Evolutionary conservation across 257 asterid species (phyloP).

Genomic region (Ilex asprella): DNA sequence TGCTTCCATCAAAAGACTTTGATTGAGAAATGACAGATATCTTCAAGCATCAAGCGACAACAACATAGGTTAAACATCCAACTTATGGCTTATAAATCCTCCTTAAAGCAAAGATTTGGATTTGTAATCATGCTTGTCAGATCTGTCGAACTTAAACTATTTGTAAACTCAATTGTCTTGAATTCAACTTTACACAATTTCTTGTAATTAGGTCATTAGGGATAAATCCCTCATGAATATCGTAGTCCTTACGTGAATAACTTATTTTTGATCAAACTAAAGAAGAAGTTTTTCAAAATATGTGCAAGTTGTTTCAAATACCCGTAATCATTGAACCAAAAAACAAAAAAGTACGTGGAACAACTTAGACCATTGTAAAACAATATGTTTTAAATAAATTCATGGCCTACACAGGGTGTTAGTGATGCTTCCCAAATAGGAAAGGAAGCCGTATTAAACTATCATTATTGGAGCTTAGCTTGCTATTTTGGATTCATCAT

Average conservation of each 20-base stretch:
- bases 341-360: too few relatives aligned
- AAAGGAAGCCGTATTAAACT: slow-evolving; percentile 16
- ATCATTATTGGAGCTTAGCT: slow-evolving; percentile 7
- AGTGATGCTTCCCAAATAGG: slow-evolving; percentile 28
- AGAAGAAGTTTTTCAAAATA: too few relatives aligned
- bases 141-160: not conserved
- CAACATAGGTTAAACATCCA: slow-evolving; percentile 7
- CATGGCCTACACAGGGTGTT: slow-evolving; percentile 12
- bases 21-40: not conserved
- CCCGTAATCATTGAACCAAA: too few relatives aligned
- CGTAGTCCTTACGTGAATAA: too few relatives aligned
- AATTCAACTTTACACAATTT: too few relatives aligned
- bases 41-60: slow-evolving; percentile 9
- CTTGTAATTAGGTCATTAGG: too few relatives aligned
- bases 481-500: not conserved
- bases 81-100: slow-evolving; percentile 10
- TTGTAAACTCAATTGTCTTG: too few relatives aligned
- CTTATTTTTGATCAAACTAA: too few relatives aligned
- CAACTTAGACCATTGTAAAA: too few relatives aligned
- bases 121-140: slow-evolving; percentile 19
- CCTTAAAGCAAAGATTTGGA: slow-evolving; percentile 10
- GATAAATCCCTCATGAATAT: too few relatives aligned
- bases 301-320: too few relatives aligned
- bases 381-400: too few relatives aligned
- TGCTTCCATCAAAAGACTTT: not conserved